phyloP scores from a whole-genome alignment of 192 early-diverging fungal species.

The Phycomyces blakesleeanus region DNA sequence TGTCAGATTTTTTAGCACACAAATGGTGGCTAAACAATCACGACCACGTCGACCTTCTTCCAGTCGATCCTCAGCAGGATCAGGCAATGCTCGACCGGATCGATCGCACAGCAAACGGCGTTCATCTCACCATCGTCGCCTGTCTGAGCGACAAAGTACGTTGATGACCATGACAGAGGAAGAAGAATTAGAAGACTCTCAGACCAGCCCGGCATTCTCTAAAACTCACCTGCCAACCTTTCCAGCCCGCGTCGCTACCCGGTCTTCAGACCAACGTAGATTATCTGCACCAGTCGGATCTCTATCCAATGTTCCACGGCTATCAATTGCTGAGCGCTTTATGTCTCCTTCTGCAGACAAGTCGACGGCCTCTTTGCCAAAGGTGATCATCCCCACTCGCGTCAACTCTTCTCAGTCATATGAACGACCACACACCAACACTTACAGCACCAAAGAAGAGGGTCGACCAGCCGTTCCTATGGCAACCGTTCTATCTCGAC shows the following conservation, averaged over 20 bases:
- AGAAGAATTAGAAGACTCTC: neutral
- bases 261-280: neutral
- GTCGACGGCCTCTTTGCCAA: neutral
- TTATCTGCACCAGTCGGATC: neutral
- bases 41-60: neutral
- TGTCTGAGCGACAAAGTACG: neutral
- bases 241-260: neutral
- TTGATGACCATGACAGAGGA: neutral
- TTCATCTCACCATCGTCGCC: neutral
- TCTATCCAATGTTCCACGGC: neutral
- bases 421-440: neutral
- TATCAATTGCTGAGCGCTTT: conserved; percentile 13
- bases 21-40: neutral
- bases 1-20: neutral
- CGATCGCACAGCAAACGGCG: neutral
- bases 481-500: neutral
- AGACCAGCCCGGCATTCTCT: neutral
- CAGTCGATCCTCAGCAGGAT: neutral
- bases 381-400: neutral
- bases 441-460: neutral
- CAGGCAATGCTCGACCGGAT: neutral
- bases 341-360: neutral
- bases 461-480: neutral
- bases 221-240: neutral
- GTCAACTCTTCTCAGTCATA: neutral